phyloP scores from a whole-genome alignment of 345 rosid genomes.

The Streptanthus diversifolius region DNA sequence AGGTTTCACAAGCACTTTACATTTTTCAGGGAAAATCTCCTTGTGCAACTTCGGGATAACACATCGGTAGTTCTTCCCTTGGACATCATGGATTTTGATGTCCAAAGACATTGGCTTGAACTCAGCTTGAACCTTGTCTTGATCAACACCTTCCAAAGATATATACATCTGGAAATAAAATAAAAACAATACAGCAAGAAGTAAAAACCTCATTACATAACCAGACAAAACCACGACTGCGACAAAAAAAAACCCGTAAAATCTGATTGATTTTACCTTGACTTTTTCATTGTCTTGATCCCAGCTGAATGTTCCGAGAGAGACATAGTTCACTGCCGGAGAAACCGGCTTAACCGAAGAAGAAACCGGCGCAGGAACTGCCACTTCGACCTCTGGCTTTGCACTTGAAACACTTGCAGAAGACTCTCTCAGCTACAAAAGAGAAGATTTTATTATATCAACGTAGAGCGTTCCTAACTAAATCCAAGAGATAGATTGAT shows the following conservation, averaged over 20 bases:
- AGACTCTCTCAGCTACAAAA: constrained; percentile 24
- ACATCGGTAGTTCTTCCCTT: constrained; percentile 79
- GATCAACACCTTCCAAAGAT: constrained; percentile 70
- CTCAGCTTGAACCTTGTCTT: constrained; percentile 66
- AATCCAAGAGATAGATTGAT: background rate
- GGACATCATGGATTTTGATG: constrained; percentile 68
- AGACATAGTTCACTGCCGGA: constrained; percentile 41
- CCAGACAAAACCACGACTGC: background rate
- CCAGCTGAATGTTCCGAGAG: constrained; percentile 87
- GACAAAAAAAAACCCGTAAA: background rate
- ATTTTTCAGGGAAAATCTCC: constrained; percentile 78
- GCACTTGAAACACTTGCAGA: constrained; percentile 15
- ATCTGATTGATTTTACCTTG: constrained; percentile 48
- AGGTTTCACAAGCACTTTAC: constrained; percentile 73
- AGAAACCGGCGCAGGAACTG: constrained; percentile 42
- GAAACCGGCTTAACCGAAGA: constrained; percentile 41
- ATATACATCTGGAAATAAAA: constrained; percentile 52
- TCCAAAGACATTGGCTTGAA: constrained; percentile 65
- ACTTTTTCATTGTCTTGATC: constrained; percentile 95
- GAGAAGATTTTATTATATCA: background rate
- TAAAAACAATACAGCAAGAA: background rate
- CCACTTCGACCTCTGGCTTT: constrained; percentile 37
- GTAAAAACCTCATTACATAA: background rate
- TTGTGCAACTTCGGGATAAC: constrained; percentile 65
- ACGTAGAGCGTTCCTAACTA: background rate